Percentiles rank a stretch among this genome's conserved stretches.
Evolutionary conservation across 2,329 filamentous ascomycete species (phyloP).

Genomic region (Hypocrella siamensis): DNA sequence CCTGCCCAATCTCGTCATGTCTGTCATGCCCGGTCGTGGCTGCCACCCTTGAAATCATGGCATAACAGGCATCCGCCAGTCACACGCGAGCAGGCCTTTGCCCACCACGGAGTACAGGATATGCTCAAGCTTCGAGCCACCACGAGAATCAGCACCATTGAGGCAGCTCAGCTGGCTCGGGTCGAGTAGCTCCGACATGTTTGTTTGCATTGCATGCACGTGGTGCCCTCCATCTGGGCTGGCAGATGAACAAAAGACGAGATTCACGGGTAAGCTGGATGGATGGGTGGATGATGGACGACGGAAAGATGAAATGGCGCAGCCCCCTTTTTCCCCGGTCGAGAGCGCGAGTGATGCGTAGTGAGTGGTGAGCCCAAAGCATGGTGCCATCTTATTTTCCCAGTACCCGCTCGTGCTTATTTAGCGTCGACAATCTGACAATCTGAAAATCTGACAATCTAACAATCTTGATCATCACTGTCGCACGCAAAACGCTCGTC

Average conservation of each 20-base stretch:
- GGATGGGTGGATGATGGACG: background rate
- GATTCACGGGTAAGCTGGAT: background rate
- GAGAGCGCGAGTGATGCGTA: background rate
- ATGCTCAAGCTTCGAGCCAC: too few relatives aligned
- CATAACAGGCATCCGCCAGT: background rate
- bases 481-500: conserved; percentile 1
- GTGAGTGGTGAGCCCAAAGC: background rate
- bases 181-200: too few relatives aligned
- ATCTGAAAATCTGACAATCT: conserved; percentile 4
- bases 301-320: background rate
- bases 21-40: background rate
- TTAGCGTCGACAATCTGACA: conserved; percentile 4
- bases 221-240: too few relatives aligned
- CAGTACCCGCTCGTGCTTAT: conserved; percentile 1
- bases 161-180: too few relatives aligned
- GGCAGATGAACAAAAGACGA: background rate
- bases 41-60: background rate
- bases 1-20: conserved; percentile 1
- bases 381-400: conserved; percentile 1
- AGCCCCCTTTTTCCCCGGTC: background rate
- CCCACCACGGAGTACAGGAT: background rate
- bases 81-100: background rate
- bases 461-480: conserved; percentile 2
- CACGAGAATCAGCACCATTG: too few relatives aligned
- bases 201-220: too few relatives aligned